phyloP scores from a whole-genome alignment of 2,329 filamentous ascomycete genomes.

The Epichloe bromicola region DNA sequence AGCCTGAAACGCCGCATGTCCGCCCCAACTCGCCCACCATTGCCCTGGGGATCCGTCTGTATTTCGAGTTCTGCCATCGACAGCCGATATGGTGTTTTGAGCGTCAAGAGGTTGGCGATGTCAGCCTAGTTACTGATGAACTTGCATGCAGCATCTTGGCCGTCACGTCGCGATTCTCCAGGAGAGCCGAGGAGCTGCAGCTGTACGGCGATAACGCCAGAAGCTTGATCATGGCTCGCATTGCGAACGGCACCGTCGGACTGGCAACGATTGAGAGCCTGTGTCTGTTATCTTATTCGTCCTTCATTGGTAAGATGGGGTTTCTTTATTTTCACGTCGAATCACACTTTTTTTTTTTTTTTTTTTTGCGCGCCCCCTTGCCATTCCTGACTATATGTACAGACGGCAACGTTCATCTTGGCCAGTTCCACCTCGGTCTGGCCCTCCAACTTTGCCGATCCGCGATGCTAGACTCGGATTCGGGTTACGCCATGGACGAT shows the following conservation, averaged over 20 bases:
- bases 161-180: slow-evolving; percentile 25
- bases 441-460: slow-evolving; percentile 37
- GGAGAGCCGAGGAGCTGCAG: slow-evolving; percentile 20
- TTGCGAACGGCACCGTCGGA: slow-evolving; percentile 36
- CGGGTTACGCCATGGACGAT: slow-evolving; percentile 23
- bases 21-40: slow-evolving; percentile 21
- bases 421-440: slow-evolving; percentile 36
- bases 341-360: background rate
- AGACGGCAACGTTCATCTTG: slow-evolving; percentile 36
- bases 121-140: slow-evolving; percentile 23
- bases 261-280: slow-evolving; percentile 36
- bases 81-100: slow-evolving; percentile 34
- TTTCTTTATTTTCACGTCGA: too few species aligned
- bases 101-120: slow-evolving; percentile 25
- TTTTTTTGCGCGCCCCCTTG: background rate
- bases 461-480: slow-evolving; percentile 32
- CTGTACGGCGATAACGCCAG: slow-evolving; percentile 26
- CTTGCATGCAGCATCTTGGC: slow-evolving; percentile 28
- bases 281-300: slow-evolving; percentile 35
- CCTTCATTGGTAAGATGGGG: slow-evolving; percentile 29
- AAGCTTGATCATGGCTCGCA: slow-evolving; percentile 32
- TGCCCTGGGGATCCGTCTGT: slow-evolving; percentile 22
- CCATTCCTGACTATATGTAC: slow-evolving; percentile 1
- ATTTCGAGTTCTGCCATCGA: slow-evolving; percentile 30
- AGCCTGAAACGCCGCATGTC: slow-evolving; percentile 14